These are phyloP conservation scores for Amauroascus verrucosus DNA, from an alignment of 2,329 filamentous ascomycete species.

Conservation along the genomic window DNA sequence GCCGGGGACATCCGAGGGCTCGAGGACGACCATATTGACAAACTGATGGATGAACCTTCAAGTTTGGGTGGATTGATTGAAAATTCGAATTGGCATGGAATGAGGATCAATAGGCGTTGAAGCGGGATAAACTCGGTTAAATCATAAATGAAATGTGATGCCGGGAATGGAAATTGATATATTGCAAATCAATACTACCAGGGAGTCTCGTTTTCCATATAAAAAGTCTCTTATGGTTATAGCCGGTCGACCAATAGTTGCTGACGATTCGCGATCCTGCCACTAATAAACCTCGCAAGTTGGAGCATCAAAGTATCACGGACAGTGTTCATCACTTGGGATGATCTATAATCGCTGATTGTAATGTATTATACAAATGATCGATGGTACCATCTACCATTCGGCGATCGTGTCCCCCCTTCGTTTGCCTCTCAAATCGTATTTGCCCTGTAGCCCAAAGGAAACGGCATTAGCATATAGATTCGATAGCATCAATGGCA, in stretches of 20 bases:
- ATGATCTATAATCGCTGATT: background rate
- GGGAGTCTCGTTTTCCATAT: background rate
- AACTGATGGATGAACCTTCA: too few species aligned
- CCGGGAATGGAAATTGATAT: background rate
- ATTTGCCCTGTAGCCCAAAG: constrained; percentile 60
- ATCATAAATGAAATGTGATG: background rate
- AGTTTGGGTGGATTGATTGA: background rate
- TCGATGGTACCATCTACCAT: constrained; percentile 42
- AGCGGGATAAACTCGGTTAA: background rate
- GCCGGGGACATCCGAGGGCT: constrained; percentile 29
- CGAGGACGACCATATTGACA: constrained; percentile 33
- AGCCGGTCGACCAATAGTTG: background rate
- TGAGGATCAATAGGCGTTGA: background rate
- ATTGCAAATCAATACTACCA: background rate
- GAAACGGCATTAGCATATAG: background rate
- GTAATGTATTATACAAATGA: background rate
- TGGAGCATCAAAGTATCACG: background rate
- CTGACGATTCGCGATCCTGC: background rate
- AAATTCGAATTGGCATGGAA: background rate
- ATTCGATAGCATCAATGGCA: background rate
- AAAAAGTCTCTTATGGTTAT: background rate
- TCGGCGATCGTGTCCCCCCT: constrained; percentile 75
- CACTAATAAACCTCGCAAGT: background rate
- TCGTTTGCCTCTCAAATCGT: constrained; percentile 73
- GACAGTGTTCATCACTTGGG: background rate